Base-by-base conservation (phyloP, 768 basidiomycete species). In the Mycena venus region DNA sequence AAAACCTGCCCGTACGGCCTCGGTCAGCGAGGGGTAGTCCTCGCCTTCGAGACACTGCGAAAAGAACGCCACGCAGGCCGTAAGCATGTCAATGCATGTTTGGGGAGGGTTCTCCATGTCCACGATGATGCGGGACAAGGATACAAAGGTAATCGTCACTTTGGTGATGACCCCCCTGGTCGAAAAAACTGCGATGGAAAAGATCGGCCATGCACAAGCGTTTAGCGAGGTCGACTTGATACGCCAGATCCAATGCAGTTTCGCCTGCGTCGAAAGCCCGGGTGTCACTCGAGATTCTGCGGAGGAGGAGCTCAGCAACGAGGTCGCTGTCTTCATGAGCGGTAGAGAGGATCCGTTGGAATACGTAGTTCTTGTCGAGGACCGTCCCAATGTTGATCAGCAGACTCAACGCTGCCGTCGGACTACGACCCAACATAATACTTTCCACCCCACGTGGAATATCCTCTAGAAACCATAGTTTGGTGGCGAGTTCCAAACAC, bases 21-120 rank as follows among this genome's bases (percentile, higher is more conserved):
- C 80, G 0, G 73, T 76, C 4, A 85, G 79, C 80, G 82, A 83
- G 3, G 79, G 81, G 68, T 85, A 84, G n/a, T 84, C 84, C 58
- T 84, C 83, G 12, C 82, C 82, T 1, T 85, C 83, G 27, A 86
- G 77, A 62, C 78, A 84, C 69, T 82, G 83, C 23, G 76, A 68
- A 19, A 85, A 77, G 65, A 82, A 85, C 3, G 77, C 79, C 49
- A 86, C 78, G 7, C 78, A 78, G 3, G 82, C 73, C 3, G 81
- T 72, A 70, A 84, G 8, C 78, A 27, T 80, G 75, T 29, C 75
- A 77, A 29, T 80, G 68, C 14, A 82, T 74, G 19, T 51, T 70
- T 36, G 78, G 66, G 23, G 44, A 29, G 15, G 77, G 65, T 9
- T 68, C 70, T 42, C 74, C 59, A 31, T 81, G 31, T 42, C 74